Evolutionary conservation across 306 rosid species (phyloP).

Genomic region (Glycine soja): DNA sequence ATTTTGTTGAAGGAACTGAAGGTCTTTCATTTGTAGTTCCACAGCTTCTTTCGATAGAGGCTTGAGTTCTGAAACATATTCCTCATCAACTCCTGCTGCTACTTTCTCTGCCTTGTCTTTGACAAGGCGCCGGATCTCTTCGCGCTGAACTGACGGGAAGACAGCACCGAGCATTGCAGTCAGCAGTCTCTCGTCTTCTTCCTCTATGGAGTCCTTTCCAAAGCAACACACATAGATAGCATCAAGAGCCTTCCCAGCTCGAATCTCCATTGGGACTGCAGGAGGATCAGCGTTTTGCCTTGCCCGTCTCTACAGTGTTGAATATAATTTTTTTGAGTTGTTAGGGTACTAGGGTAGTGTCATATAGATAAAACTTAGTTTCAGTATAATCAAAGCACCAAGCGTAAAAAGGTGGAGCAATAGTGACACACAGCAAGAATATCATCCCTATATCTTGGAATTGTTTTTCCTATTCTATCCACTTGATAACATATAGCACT

Average conservation of each 20-base stretch:
- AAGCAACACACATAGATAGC: constrained; percentile 86
- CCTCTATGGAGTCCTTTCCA: constrained; percentile 67
- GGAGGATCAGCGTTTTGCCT: constrained; percentile 63
- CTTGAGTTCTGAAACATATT: constrained; percentile 56
- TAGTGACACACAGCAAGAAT: not conserved
- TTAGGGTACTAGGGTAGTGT: constrained; percentile 21
- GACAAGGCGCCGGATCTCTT: constrained; percentile 68
- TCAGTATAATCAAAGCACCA: constrained; percentile 26
- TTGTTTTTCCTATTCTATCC: not conserved
- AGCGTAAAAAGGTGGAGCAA: not conserved
- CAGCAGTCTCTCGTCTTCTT: constrained; percentile 69
- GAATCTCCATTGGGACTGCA: constrained; percentile 71
- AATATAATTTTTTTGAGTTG: not conserved
- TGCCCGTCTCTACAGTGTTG: constrained; percentile 67
- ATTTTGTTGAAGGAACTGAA: constrained; percentile 82
- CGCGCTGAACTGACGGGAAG: constrained; percentile 65
- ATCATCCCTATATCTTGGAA: not conserved
- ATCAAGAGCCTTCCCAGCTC: constrained; percentile 84
- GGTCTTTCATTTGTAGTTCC: constrained; percentile 90
- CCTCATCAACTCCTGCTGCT: constrained; percentile 61
- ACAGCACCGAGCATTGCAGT: constrained; percentile 66
- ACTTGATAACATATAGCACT: constrained; percentile 13
- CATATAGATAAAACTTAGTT: not conserved
- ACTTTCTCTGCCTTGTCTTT: constrained; percentile 68
- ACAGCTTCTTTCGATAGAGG: constrained; percentile 82